Conservation (phyloP, 2,329 filamentous ascomycete genomes). For the Stachybotrys elegans region DNA sequence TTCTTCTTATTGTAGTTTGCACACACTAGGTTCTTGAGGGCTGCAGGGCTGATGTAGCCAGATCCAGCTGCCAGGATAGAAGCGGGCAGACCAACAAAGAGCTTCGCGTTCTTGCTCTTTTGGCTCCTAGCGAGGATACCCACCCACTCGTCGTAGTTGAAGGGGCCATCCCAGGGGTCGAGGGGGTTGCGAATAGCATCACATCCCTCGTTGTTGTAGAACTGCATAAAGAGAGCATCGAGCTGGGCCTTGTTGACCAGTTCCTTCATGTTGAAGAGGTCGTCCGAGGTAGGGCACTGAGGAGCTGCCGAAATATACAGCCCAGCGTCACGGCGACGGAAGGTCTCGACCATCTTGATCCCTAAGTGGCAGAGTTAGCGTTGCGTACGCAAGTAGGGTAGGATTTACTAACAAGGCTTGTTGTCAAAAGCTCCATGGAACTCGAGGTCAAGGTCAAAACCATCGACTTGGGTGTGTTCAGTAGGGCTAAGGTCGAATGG, state of each 20-base stretch:
- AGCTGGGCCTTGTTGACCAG: slow-evolving; percentile 35
- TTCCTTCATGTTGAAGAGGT: slow-evolving; percentile 26
- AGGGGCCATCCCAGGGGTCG: slow-evolving; percentile 24
- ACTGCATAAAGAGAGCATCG: slow-evolving; percentile 41
- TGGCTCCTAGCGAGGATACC: slow-evolving; percentile 24
- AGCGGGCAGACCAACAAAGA: slow-evolving; percentile 35
- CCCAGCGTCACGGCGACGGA: slow-evolving; percentile 24
- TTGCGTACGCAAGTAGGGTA: too few relatives aligned
- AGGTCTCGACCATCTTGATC: slow-evolving; percentile 30
- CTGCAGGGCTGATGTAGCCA: slow-evolving; percentile 28
- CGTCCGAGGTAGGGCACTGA: slow-evolving; percentile 31
- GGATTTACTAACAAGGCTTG: too few relatives aligned
- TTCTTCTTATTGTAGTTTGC: slow-evolving; percentile 26
- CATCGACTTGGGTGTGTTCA: slow-evolving; percentile 27
- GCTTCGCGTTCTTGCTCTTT: slow-evolving; percentile 34
- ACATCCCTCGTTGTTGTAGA: slow-evolving; percentile 42
- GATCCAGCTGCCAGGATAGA: slow-evolving; percentile 15
- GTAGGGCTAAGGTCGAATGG: slow-evolving; percentile 29
- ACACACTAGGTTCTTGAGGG: slow-evolving; percentile 33
- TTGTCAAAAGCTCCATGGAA: too few relatives aligned
- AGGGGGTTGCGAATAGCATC: slow-evolving; percentile 24
- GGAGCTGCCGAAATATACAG: slow-evolving; percentile 39
- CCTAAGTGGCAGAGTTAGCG: too few relatives aligned
- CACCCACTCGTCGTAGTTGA: slow-evolving; percentile 41
- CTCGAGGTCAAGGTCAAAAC: slow-evolving; percentile 40